These are phyloP conservation scores for Kazachstania africana DNA, from an alignment of 805 yeast species.

Conservation along the genomic window DNA sequence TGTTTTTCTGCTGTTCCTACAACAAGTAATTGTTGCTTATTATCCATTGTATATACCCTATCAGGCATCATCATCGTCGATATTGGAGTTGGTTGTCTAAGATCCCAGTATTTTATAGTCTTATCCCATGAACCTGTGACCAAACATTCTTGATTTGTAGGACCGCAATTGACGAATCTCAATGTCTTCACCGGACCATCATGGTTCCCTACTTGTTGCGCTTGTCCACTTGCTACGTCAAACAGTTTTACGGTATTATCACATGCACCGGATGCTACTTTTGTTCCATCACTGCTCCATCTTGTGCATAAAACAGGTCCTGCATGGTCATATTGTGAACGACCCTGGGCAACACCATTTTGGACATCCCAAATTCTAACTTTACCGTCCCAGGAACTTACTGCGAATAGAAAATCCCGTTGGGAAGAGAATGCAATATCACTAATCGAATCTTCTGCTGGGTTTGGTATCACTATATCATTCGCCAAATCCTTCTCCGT, in stretches of 20 bases:
- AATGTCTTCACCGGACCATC: constrained; percentile 68
- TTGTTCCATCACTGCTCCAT: constrained; percentile 81
- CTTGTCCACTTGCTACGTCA: constrained; percentile 73
- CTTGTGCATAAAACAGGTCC: constrained; percentile 76
- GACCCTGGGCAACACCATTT: constrained; percentile 71
- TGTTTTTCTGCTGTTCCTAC: constrained; percentile 93
- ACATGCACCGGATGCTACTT: constrained; percentile 79
- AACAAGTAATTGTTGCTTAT: constrained; percentile 68
- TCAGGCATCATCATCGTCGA: constrained; percentile 79
- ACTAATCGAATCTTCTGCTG: constrained; percentile 86
- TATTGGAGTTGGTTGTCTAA: constrained; percentile 72
- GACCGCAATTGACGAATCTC: constrained; percentile 73
- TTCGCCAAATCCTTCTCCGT: constrained; percentile 37
- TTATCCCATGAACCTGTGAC: constrained; percentile 97
- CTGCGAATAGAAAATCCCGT: constrained; percentile 64
- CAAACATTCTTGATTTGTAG: constrained; percentile 62
- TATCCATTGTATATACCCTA: constrained; percentile 81
- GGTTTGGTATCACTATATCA: constrained; percentile 60
- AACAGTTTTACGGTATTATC: constrained; percentile 79
- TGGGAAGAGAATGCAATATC: constrained; percentile 79
- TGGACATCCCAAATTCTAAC: constrained; percentile 85
- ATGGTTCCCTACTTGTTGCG: constrained; percentile 77
- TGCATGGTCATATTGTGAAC: constrained; percentile 82
- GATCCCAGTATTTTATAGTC: constrained; percentile 89
- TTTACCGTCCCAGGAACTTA: constrained; percentile 89